Conservation (phyloP, 257 asterid species). For the Solanum ahanhuiri region DNA sequence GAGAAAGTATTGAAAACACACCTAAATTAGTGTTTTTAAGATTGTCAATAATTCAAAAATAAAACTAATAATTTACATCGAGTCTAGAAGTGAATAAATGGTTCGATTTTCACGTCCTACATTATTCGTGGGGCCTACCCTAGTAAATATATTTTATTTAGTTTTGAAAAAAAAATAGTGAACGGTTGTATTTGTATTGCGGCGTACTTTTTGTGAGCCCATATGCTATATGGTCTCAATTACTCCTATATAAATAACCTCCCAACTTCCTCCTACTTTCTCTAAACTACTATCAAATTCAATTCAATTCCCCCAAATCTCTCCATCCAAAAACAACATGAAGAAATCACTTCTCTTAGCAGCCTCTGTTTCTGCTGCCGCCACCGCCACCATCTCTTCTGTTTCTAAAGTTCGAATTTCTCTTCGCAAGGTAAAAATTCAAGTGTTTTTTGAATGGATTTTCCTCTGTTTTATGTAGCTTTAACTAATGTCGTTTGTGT, state of each 20-base stretch:
- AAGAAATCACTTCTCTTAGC: slow-evolving; percentile 49
- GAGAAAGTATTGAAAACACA: too few species aligned
- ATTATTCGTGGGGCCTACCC: neutral
- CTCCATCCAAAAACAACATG: slow-evolving; percentile 14
- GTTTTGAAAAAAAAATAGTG: neutral
- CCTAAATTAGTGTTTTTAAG: too few species aligned
- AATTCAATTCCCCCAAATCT: neutral
- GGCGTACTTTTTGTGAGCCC: neutral
- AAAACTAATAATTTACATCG: too few species aligned
- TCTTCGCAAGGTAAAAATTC: slow-evolving; percentile 25
- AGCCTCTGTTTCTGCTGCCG: slow-evolving; percentile 36
- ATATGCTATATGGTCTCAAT: neutral
- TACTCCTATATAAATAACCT: neutral
- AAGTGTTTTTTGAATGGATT: neutral
- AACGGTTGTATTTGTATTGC: neutral
- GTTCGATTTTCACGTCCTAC: neutral
- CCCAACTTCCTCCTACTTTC: neutral
- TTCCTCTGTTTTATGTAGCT: neutral
- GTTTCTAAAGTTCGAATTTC: slow-evolving; percentile 21
- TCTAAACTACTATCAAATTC: neutral
- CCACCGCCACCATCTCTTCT: slow-evolving; percentile 24
- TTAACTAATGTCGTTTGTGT: neutral
- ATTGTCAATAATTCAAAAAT: too few species aligned
- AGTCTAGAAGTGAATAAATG: too few species aligned
- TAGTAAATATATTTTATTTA: neutral